Evolutionary conservation across 352 stramenopile genomes (phyloP).

Genomic region (Phytophthora parvispora): DNA sequence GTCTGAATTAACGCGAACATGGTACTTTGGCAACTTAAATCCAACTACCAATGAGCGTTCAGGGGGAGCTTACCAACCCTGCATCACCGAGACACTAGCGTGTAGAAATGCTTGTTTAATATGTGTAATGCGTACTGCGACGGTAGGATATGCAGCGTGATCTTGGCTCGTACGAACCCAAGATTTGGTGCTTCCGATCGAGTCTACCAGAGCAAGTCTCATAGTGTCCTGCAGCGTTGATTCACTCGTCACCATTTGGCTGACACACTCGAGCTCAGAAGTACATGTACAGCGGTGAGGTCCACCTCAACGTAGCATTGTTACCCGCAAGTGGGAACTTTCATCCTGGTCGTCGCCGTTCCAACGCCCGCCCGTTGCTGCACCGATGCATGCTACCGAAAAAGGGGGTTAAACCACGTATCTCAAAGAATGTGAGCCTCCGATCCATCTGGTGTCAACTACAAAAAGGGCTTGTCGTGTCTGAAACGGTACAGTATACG

Average conservation of each 20-base stretch:
- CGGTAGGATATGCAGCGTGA: conserved; percentile 4
- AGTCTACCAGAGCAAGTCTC: background rate
- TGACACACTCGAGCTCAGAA: background rate
- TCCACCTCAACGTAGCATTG: conserved; percentile 3
- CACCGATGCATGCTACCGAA: conserved; percentile 20
- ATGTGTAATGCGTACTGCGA: conserved; percentile 12
- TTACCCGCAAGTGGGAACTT: conserved; percentile 16
- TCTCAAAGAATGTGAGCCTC: conserved; percentile 14
- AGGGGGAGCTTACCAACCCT: background rate
- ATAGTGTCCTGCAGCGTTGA: background rate
- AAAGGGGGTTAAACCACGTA: conserved; percentile 17
- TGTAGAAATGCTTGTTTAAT: background rate
- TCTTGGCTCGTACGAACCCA: background rate
- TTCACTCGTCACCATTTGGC: background rate
- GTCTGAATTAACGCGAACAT: no score
- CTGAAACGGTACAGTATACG: conserved; percentile 10
- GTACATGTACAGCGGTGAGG: background rate
- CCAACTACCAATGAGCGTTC: background rate
- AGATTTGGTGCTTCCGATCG: background rate
- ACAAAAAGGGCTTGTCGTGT: conserved; percentile 9
- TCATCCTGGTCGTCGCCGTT: conserved; percentile 33
- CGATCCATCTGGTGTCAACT: conserved; percentile 19
- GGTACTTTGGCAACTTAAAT: background rate
- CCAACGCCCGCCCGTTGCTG: background rate
- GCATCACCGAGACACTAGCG: conserved; percentile 14